phyloP scores from a whole-genome alignment of 495 filamentous ascomycete species.

The Rhypophila decipiens region DNA sequence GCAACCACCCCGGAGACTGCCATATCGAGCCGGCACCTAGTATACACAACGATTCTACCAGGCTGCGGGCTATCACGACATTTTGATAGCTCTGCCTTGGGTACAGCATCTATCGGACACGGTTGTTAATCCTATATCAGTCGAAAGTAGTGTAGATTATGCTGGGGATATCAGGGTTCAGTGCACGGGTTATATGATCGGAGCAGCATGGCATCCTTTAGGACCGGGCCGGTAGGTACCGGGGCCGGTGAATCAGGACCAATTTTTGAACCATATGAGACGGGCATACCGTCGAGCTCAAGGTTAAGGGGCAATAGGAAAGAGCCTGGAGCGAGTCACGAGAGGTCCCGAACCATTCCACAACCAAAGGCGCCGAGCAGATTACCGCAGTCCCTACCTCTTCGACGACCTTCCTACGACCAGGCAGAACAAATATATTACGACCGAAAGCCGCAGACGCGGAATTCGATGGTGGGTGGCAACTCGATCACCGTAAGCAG shows the following conservation, averaged over 20 bases:
- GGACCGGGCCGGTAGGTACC: slow-evolving; percentile 16
- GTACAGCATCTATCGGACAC: no score
- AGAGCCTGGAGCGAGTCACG: slow-evolving; percentile 15
- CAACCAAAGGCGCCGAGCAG: slow-evolving; percentile 28
- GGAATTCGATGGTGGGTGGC: slow-evolving; percentile 15
- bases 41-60: slow-evolving; percentile 7
- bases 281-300: slow-evolving; percentile 9
- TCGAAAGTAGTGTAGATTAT: no score
- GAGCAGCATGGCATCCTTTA: slow-evolving; percentile 24
- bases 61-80: no score
- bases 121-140: no score
- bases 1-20: slow-evolving; percentile 9
- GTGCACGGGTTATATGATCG: slow-evolving; percentile 13
- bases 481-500: slow-evolving; percentile 8
- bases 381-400: slow-evolving; percentile 26
- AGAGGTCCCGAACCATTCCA: slow-evolving; percentile 20
- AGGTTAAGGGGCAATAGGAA: slow-evolving; percentile 16
- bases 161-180: slow-evolving; percentile 11
- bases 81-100: no score
- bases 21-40: slow-evolving; percentile 14
- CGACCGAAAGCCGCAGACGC: slow-evolving; percentile 25
- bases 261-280: slow-evolving; percentile 6
- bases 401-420: slow-evolving; percentile 19
- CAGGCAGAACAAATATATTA: slow-evolving; percentile 21
- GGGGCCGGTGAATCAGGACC: slow-evolving; percentile 10